phyloP scores from a whole-genome alignment of 805 yeast genomes.

The Kodamaea hsintzibuensis region DNA sequence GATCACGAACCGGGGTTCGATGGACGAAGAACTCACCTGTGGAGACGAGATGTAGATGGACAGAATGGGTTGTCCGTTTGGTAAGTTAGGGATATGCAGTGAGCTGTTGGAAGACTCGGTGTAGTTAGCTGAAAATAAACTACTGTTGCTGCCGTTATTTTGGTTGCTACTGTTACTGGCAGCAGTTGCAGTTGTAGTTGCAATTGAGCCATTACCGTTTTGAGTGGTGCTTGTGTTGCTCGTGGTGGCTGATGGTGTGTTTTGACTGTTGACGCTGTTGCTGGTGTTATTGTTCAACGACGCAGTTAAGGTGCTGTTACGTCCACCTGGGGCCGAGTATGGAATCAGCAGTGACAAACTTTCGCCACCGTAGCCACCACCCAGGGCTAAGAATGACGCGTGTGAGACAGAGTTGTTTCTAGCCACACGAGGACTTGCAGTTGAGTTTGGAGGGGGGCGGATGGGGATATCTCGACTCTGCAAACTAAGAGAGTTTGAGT shows the following conservation, averaged over 20 bases:
- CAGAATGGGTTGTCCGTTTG: constrained; percentile 57
- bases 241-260: constrained; percentile 11
- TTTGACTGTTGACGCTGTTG: constrained; percentile 14
- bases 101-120: constrained; percentile 14
- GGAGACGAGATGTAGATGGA: constrained; percentile 75
- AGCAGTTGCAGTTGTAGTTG: not conserved
- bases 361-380: constrained; percentile 36
- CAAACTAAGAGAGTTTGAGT: constrained; percentile 14
- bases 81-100: constrained; percentile 47
- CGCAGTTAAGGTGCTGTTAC: constrained; percentile 19
- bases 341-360: constrained; percentile 63
- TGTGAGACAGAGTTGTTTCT: constrained; percentile 42
- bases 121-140: not conserved
- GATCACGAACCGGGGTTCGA: constrained; percentile 86
- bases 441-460: constrained; percentile 19
- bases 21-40: constrained; percentile 53
- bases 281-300: constrained; percentile 42
- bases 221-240: constrained; percentile 1
- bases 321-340: constrained; percentile 70
- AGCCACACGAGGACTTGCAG: constrained; percentile 42
- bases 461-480: constrained; percentile 20
- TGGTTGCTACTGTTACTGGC: not conserved
- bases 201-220: not conserved
- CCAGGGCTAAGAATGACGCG: constrained; percentile 35
- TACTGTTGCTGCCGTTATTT: not conserved